A percentile compares a stretch with the other conserved stretches of the same genome.
phyloP scores from a whole-genome alignment of 352 stramenopile species.

The Pythium aquatile region DNA sequence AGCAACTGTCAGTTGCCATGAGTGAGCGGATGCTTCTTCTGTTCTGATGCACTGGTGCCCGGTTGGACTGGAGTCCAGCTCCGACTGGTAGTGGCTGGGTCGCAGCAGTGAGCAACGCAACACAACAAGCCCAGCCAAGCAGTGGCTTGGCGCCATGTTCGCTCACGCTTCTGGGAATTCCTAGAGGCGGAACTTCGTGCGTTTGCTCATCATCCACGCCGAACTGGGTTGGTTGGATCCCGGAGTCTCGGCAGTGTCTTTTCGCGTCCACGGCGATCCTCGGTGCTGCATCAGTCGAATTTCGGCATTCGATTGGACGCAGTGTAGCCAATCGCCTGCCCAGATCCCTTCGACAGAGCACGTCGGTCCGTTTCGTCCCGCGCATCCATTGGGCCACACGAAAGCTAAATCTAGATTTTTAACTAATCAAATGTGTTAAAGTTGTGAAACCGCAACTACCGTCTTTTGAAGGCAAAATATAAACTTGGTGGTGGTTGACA shows the following conservation, averaged over 20 bases:
- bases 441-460: not conserved
- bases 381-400: constrained; percentile 2
- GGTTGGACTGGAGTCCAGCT: not conserved
- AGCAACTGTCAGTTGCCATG: not conserved
- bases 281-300: constrained; percentile 25
- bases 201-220: not conserved
- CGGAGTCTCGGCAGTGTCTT: not conserved
- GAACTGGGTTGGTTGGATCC: constrained; percentile 6
- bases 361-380: not conserved
- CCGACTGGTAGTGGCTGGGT: not conserved
- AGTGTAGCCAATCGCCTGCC: constrained; percentile 15
- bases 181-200: constrained; percentile 11
- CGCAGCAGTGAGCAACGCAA: not conserved
- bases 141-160: not conserved
- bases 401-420: not conserved
- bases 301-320: constrained; percentile 16
- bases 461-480: not conserved
- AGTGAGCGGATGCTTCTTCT: constrained; percentile 2
- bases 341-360: constrained; percentile 23
- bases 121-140: not conserved
- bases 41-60: not conserved
- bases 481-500: not conserved
- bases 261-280: constrained; percentile 14
- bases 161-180: constrained; percentile 1
- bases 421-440: constrained; percentile 3